Evolutionary conservation across 495 filamentous ascomycete species (phyloP).

Genomic region (Trichoderma gamsii): DNA sequence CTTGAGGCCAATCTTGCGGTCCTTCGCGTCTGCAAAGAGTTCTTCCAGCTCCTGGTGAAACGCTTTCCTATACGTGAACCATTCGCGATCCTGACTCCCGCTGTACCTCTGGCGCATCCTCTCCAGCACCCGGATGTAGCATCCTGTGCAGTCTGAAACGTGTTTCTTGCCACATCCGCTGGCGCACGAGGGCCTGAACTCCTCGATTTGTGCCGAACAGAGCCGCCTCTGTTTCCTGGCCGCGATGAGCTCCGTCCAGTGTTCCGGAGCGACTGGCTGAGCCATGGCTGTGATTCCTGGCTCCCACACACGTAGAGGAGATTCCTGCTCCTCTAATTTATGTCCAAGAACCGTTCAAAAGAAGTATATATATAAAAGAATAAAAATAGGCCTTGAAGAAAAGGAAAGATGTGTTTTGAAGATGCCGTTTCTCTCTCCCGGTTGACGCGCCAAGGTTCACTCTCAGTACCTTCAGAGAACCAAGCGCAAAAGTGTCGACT

Average conservation of each 20-base stretch:
- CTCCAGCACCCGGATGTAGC: conserved; percentile 34
- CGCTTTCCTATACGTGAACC: conserved; percentile 35
- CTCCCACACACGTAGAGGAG: background rate
- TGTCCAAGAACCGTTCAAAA: no score
- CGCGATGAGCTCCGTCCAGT: conserved; percentile 31
- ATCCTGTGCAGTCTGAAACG: conserved; percentile 29
- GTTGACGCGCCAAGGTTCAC: background rate
- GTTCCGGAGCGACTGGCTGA: conserved; percentile 19
- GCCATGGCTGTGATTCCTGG: background rate
- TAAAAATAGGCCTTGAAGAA: no score
- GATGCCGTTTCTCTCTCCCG: background rate
- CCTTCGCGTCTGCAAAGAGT: conserved; percentile 34
- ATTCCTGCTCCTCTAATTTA: background rate
- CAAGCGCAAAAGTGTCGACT: background rate
- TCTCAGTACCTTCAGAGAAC: background rate
- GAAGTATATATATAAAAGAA: no score
- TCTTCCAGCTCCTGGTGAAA: conserved; percentile 37
- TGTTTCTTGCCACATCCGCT: conserved; percentile 28
- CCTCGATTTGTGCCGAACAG: conserved; percentile 26
- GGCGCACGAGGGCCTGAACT: conserved; percentile 23
- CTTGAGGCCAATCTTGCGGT: conserved; percentile 30
- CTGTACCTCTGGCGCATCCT: conserved; percentile 23
- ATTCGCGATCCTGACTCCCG: conserved; percentile 27
- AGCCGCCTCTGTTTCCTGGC: conserved; percentile 25
- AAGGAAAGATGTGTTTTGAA: no score